Percentiles rank a stretch among this genome's conserved stretches.
Conservation (phyloP, 192 early-diverging fungal genomes). For the Globomyces pollinis-pini region DNA sequence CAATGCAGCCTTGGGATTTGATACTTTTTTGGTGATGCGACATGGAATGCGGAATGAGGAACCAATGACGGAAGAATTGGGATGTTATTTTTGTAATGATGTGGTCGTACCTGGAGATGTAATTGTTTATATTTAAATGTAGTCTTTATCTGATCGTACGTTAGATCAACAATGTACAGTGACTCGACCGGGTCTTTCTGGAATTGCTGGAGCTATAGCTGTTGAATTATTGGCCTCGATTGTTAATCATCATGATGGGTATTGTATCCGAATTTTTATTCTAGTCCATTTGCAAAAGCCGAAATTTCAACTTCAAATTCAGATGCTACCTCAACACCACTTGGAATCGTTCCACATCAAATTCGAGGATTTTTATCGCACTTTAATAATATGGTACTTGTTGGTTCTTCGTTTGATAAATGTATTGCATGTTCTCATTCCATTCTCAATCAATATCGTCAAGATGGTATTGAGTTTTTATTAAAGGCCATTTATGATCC, state of each 20-base stretch:
- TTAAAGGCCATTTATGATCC: conserved; percentile 63
- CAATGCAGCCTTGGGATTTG: conserved; percentile 92
- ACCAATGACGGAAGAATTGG: conserved; percentile 37
- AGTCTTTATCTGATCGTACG: conserved; percentile 86
- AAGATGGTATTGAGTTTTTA: conserved; percentile 68
- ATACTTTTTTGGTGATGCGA: conserved; percentile 92
- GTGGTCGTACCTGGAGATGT: conserved; percentile 93
- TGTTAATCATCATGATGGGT: conserved; percentile 75
- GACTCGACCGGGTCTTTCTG: conserved; percentile 89
- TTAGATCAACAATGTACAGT: conserved; percentile 99
- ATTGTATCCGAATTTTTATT: conserved; percentile 11
- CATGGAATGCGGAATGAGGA: conserved; percentile 59
- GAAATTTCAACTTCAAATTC: conserved; percentile 16
- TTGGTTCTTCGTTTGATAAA: conserved; percentile 73
- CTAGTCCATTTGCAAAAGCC: conserved; percentile 40
- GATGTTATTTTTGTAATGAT: conserved; percentile 98
- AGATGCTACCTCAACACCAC: conserved; percentile 24
- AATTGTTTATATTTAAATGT: conserved; percentile 16
- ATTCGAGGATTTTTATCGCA: conserved; percentile 84
- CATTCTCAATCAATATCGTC: conserved; percentile 54
- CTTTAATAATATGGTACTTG: conserved; percentile 76
- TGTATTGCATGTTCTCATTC: conserved; percentile 86
- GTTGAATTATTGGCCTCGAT: conserved; percentile 88
- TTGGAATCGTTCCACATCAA: conserved; percentile 89
- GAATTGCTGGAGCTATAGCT: conserved; percentile 74